phyloP scores from a whole-genome alignment of 2,329 filamentous ascomycete genomes.

The Ophiocordyceps camponoti-leonardi region DNA sequence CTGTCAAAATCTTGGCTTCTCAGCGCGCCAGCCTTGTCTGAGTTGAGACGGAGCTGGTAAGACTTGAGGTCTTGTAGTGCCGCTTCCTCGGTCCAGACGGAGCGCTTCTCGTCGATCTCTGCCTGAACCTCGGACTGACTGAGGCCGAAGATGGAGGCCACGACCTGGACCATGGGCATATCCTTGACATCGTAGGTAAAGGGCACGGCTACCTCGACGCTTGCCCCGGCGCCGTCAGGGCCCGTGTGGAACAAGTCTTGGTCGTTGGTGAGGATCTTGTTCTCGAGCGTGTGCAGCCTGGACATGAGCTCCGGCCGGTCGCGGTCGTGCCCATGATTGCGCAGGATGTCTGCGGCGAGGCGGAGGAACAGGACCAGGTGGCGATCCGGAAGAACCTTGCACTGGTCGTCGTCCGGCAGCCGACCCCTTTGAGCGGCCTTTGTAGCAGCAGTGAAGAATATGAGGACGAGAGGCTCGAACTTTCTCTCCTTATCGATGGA shows the following conservation, averaged over 20 bases:
- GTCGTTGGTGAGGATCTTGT: conserved; percentile 84
- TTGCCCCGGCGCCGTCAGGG: conserved; percentile 21
- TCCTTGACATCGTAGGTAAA: conserved; percentile 88
- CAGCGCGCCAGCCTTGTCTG: conserved; percentile 61
- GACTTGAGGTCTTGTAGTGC: conserved; percentile 82
- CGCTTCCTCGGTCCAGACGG: conserved; percentile 78
- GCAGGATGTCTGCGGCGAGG: conserved; percentile 62
- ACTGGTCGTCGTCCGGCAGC: conserved; percentile 67
- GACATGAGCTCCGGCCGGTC: conserved; percentile 72
- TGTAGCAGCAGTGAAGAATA: conserved; percentile 90
- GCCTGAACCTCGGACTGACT: conserved; percentile 65
- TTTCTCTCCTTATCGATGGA: conserved; percentile 87
- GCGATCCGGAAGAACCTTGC: conserved; percentile 83
- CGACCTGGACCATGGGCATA: conserved; percentile 82
- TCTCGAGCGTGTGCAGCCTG: conserved; percentile 68
- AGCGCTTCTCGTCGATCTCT: conserved; percentile 69
- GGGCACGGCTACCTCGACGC: conserved; percentile 67
- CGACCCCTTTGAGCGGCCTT: conserved; percentile 63
- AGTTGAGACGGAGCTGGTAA: conserved; percentile 77
- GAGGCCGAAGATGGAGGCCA: conserved; percentile 73
- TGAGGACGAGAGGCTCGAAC: conserved; percentile 81
- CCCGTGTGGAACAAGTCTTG: conserved; percentile 48
- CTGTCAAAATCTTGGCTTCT: conserved; percentile 75
- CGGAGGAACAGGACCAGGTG: conserved; percentile 91
- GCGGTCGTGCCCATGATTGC: conserved; percentile 68